Evolutionary conservation across 2,329 filamentous ascomycete species (phyloP), one percentile per base, ranked within the genome.

Genomic region (Penicillium sp.): DNA sequence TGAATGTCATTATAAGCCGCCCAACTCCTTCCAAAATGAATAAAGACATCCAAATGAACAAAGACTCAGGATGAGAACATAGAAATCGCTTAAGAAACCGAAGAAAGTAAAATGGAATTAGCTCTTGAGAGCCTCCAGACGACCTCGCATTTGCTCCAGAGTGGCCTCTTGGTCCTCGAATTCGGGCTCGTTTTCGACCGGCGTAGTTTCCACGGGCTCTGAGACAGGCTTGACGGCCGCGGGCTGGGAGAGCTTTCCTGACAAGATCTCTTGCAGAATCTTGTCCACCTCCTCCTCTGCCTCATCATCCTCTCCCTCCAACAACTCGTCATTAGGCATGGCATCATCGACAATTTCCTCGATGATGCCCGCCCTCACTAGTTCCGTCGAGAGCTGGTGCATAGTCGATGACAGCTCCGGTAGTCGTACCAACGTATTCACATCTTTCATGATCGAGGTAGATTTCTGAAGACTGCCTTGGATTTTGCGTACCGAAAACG

Each of bases 271-370:
- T 2, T 87, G 85, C 22, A 98, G 75, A 10, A 97, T 85, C 77
- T 91, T 94, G 63, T 97, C 90, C 8, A 97, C 88, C 75, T 97
- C 91, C 16, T 78, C 83, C 67, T 88, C 85, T 5, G 84, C 86
- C 59, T 90, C 87, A 48, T 82, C 87, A 49, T 87, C 82, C 47
- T 87, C 80, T 43, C 81, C 75, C 57, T 85, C 83, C 41, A 88
- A 74, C 42, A 84, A 71, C 47, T 89, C 84, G 55, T 84, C 79
- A 51, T 80, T 75, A n/a, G 89, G 88, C 55, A 97, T 73, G 35
- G 78, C 83, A 66, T 97, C 91, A 39, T 85, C 87, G 4, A 95
- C 83, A 87, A 97, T 96, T 74, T 98, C 93, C 75, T 97, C 91
- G 50, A 97, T 95, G 56, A 98, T 91, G 13, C 91, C 93, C 2